A percentile compares a stretch with the other conserved stretches of the same genome.
phyloP scores from a whole-genome alignment of 139 green algal genomes.

The Mesotaenium endlicherianum region DNA sequence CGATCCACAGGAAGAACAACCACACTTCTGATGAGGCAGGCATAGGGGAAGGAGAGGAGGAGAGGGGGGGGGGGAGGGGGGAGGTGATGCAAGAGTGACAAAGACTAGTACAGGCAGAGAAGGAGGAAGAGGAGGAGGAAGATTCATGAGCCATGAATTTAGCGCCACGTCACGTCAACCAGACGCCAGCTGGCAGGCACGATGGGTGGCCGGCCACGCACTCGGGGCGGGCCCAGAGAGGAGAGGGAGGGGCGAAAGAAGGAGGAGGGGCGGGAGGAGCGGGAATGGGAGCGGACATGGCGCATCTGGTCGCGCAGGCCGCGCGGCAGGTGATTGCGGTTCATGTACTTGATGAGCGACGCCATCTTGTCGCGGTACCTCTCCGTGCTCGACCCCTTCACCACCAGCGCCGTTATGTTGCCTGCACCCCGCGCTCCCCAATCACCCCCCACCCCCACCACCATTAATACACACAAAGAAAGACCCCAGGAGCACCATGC shows the following conservation, averaged over 20 bases:
- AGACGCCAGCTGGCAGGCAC: too few relatives aligned
- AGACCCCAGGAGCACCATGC: too few relatives aligned
- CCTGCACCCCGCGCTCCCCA: background rate
- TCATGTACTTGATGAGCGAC: constrained; percentile 35
- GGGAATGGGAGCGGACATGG: background rate
- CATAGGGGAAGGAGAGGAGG: too few relatives aligned
- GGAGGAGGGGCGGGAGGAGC: background rate
- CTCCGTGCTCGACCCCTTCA: constrained; percentile 21
- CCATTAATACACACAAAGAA: too few relatives aligned
- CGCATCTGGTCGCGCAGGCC: constrained; percentile 35
- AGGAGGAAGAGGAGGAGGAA: background rate
- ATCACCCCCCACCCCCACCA: too few relatives aligned
- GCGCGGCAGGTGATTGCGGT: constrained; percentile 16
- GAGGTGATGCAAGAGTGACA: background rate
- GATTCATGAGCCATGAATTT: too few relatives aligned
- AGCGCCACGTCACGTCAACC: too few relatives aligned
- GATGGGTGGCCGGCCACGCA: too few relatives aligned
- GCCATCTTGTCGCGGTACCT: constrained; percentile 15
- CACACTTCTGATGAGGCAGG: too few relatives aligned
- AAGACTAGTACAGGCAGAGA: background rate
- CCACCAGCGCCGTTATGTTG: constrained; percentile 40
- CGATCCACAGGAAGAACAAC: too few relatives aligned
- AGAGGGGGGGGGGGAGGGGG: too few relatives aligned
- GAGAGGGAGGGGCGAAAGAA: background rate
- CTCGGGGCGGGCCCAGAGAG: too few relatives aligned